A percentile compares a stretch with the other conserved stretches of the same genome.
These are phyloP conservation scores for Diplocarpon rosae DNA, from an alignment of 2,329 filamentous ascomycete genomes.

Conservation along the genomic window DNA sequence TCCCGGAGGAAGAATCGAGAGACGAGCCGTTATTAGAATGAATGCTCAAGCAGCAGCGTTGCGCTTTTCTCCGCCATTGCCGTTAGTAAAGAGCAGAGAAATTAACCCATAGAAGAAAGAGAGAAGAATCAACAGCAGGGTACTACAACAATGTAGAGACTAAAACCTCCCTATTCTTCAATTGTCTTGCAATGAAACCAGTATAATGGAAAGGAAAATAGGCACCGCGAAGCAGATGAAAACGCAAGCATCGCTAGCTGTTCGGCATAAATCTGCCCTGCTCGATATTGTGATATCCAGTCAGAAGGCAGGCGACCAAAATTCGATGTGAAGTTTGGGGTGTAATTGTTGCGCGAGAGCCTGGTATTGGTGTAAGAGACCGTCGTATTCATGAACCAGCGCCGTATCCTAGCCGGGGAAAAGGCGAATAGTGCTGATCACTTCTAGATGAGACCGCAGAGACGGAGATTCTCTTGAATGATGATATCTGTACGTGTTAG, in stretches of 20 bases:
- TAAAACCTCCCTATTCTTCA: constrained; percentile 5
- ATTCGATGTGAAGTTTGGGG: constrained; percentile 13
- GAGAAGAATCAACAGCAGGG: constrained; percentile 2
- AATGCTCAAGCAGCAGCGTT: constrained; percentile 1
- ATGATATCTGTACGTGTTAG: constrained; percentile 75
- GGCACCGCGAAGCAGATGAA: constrained; percentile 20
- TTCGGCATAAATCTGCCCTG: constrained; percentile 6
- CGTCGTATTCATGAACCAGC: constrained; percentile 24
- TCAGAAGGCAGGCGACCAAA: constrained; percentile 9
- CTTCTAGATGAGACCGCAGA: constrained; percentile 84
- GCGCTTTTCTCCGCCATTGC: constrained; percentile 3
- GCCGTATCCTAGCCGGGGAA: constrained; percentile 24
- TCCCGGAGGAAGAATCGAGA: neutral
- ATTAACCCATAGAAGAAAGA: constrained; percentile 3
- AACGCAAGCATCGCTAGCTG: constrained; percentile 14
- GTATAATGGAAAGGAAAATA: constrained; percentile 12
- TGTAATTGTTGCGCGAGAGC: constrained; percentile 12
- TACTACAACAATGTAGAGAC: neutral
- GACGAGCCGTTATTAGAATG: neutral
- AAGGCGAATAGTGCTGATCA: constrained; percentile 8
- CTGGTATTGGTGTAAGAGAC: constrained; percentile 24
- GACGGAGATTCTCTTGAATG: constrained; percentile 96
- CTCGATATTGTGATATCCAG: constrained; percentile 13
- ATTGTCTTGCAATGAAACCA: neutral
- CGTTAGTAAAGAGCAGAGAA: constrained; percentile 7